Conservation (phyloP, 1,139 yeast genomes). For the Taphrina flavorubra region DNA sequence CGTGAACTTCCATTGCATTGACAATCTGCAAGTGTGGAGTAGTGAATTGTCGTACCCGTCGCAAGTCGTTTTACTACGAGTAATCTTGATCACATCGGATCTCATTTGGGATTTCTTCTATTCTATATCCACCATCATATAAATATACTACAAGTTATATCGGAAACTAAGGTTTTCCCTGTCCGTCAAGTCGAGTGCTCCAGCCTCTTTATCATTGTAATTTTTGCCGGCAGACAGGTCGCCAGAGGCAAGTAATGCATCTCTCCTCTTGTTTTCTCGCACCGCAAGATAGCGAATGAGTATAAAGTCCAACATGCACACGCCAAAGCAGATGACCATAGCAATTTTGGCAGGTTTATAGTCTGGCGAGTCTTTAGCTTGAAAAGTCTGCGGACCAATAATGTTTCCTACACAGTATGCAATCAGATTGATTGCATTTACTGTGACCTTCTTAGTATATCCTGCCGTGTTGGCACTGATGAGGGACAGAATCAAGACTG, state of each 20-base stretch:
- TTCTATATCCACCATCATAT: not conserved
- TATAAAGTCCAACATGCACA: constrained; percentile 51
- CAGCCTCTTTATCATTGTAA: constrained; percentile 53
- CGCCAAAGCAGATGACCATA: constrained; percentile 56
- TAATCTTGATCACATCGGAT: not conserved
- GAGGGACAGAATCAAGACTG: constrained; percentile 57
- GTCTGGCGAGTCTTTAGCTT: constrained; percentile 60
- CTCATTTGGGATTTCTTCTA: too few relatives aligned
- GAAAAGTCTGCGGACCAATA: constrained; percentile 73
- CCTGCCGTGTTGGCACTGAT: constrained; percentile 66
- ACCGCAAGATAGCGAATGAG: constrained; percentile 53
- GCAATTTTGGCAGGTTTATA: constrained; percentile 60
- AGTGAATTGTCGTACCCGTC: not conserved
- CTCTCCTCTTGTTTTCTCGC: constrained; percentile 55
- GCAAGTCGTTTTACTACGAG: not conserved
- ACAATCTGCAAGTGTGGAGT: not conserved
- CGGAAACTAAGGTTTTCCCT: constrained; percentile 66
- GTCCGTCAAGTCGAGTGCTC: constrained; percentile 68
- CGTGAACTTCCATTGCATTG: too few relatives aligned
- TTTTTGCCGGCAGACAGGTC: constrained; percentile 43
- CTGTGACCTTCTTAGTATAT: constrained; percentile 67
- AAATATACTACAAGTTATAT: constrained; percentile 50
- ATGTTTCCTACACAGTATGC: constrained; percentile 73
- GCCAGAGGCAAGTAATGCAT: constrained; percentile 49
- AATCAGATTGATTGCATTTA: constrained; percentile 64